Conservation (phyloP, 345 rosid species). For the Lepidium aucheri region DNA sequence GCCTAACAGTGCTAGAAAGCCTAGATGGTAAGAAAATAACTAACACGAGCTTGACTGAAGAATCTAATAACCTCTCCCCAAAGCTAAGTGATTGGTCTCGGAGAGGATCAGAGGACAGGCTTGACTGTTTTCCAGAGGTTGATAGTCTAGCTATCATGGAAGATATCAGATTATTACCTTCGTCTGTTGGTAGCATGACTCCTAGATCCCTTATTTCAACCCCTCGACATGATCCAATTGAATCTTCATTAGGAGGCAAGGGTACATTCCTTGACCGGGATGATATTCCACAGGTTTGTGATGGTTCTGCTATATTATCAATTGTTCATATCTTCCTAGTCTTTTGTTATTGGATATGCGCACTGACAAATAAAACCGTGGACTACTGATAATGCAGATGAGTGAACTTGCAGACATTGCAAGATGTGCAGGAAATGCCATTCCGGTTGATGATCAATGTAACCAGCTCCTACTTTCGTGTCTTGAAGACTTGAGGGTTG, state of each 20-base stretch:
- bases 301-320: neutral
- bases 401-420: conserved; percentile 89
- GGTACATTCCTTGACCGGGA: conserved; percentile 62
- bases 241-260: conserved; percentile 60
- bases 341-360: neutral
- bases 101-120: conserved; percentile 87
- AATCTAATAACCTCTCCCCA: conserved; percentile 71
- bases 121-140: conserved; percentile 73
- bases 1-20: conserved; percentile 48
- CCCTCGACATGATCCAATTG: conserved; percentile 70
- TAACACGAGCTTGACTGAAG: conserved; percentile 70
- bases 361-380: conserved; percentile 13
- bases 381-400: conserved; percentile 44
- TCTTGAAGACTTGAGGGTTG: conserved; percentile 58
- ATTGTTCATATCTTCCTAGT: neutral
- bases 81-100: conserved; percentile 86
- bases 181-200: conserved; percentile 88
- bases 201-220: conserved; percentile 86
- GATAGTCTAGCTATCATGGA: conserved; percentile 66
- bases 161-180: conserved; percentile 70
- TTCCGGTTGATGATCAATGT: conserved; percentile 50
- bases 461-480: conserved; percentile 48
- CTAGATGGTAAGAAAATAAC: conserved; percentile 70
- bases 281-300: conserved; percentile 65
- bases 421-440: conserved; percentile 57